A percentile compares a stretch with the other conserved stretches of the same genome.
Evolutionary conservation across 805 yeast species (phyloP).

Genomic region (Zygoascus tannicola): DNA sequence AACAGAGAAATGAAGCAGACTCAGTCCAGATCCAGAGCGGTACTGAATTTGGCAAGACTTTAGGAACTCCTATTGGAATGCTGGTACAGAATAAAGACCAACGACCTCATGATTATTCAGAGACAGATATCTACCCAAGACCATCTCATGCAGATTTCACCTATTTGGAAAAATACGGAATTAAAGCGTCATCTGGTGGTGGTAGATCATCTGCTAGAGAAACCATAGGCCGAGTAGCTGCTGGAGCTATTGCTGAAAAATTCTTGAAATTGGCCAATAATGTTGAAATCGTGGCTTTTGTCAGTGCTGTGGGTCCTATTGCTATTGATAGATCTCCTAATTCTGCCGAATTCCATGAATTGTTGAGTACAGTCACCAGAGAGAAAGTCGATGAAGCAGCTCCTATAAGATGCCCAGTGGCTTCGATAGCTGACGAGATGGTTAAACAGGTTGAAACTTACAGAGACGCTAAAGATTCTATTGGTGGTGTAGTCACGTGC

Average conservation of each 20-base stretch:
- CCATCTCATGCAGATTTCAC: conserved; percentile 98
- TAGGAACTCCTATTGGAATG: conserved; percentile 96
- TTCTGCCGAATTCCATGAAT: conserved; percentile 52
- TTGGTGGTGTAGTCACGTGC: conserved; percentile 97
- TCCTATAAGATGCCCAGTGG: conserved; percentile 91
- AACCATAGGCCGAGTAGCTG: conserved; percentile 97
- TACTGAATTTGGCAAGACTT: conserved; percentile 78
- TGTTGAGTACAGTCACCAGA: conserved; percentile 71
- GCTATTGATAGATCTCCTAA: conserved; percentile 66
- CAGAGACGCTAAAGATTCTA: conserved; percentile 81
- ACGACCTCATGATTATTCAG: conserved; percentile 91
- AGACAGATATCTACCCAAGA: conserved; percentile 91
- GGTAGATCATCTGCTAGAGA: conserved; percentile 97
- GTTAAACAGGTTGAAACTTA: conserved; percentile 76
- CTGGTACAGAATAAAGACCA: conserved; percentile 89
- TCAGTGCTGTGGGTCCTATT: conserved; percentile 79
- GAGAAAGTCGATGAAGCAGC: conserved; percentile 81
- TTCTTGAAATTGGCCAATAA: conserved; percentile 63
- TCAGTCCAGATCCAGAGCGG: conserved; percentile 90
- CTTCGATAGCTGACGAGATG: conserved; percentile 63
- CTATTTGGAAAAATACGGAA: conserved; percentile 80
- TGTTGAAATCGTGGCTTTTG: conserved; percentile 95
- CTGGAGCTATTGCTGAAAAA: conserved; percentile 97
- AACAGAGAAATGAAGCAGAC: conserved; percentile 79
- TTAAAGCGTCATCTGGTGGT: conserved; percentile 93